Base-by-base conservation (phyloP, 208 protist species). In the Crithidia acanthocephali region DNA sequence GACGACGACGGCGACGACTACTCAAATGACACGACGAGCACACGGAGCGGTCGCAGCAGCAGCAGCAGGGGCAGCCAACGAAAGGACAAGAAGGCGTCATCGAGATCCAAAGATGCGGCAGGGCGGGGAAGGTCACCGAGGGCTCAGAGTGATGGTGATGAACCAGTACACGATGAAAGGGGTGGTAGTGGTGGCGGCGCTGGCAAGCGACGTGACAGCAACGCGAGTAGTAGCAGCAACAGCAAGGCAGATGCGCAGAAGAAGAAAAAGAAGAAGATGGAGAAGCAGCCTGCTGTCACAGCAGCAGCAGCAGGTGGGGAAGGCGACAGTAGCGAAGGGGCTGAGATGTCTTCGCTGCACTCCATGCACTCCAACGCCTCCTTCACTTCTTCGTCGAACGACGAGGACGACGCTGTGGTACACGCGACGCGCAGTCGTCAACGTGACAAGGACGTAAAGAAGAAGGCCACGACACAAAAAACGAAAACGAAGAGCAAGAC, bases 341-440 rank as follows among this genome's bases (percentile, higher is more conserved):
- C 27, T 2, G 60, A 66, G 16, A 66, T 55, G 45, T 20, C 60
- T 20, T 53, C 60, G 10, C 45, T 56, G 47, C 60, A 44, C 45
- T 64, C 59, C 0, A 5, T 64, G 16, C 42, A 64, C 27, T 66
- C 45, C 27, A 44, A 56, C 45, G n/a, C 30, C 2, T 66, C 60
- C 28, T 40, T 44, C 44, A 22, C 44, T n/a, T 33, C 59, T 7
- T 64, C 42, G 37, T 62, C 57, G 20, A 59, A 2, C 33, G 33
- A 11, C 6, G 11, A 30, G 16, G 16, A 5, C 35, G 5, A 5
- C 8, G 35, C 35, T 5, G 35, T 13, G 8, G 35, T 5, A 40
- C 8, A 40, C 35, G 35, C 35, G 35, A 40, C 35, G 35, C 35
- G 35, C 35, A 40, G 35, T 11, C n/a, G n/a, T n/a, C n/a, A n/a